Conservation (phyloP, 768 basidiomycete species). For the Psilocybe azurescens region DNA sequence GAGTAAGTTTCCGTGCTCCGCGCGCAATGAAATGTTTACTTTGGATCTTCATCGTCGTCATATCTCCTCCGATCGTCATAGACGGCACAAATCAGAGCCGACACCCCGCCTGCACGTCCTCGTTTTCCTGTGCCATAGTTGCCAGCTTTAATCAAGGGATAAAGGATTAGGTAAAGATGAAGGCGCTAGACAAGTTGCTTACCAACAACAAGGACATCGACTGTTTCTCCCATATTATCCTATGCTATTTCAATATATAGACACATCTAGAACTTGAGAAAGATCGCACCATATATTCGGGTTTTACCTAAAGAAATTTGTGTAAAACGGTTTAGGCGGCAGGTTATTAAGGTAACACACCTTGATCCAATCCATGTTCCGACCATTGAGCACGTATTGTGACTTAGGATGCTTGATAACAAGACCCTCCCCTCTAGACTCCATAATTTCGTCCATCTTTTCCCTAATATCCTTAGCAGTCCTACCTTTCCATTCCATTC, state of each 20-base stretch:
- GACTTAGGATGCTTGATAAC: conserved; percentile 87
- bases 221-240: conserved; percentile 93
- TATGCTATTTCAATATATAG: conserved; percentile 28
- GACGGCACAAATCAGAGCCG: conserved; percentile 89
- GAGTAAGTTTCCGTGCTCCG: neutral
- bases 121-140: conserved; percentile 83
- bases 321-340: neutral
- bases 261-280: neutral
- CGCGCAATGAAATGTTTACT: conserved; percentile 41
- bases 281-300: conserved; percentile 78
- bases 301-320: conserved; percentile 62
- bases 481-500: conserved; percentile 71
- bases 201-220: conserved; percentile 93
- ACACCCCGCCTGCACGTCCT: conserved; percentile 83
- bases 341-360: conserved; percentile 36
- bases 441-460: conserved; percentile 85
- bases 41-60: conserved; percentile 65
- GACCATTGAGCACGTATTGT: conserved; percentile 83
- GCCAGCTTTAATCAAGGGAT: conserved; percentile 57
- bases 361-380: conserved; percentile 95
- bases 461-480: conserved; percentile 82
- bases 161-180: neutral
- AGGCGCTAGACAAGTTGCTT: conserved; percentile 25
- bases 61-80: conserved; percentile 69
- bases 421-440: conserved; percentile 87